Evolutionary conservation across 805 yeast genomes (phyloP).

Genomic region (Schwanniomyces vanrijiae): DNA sequence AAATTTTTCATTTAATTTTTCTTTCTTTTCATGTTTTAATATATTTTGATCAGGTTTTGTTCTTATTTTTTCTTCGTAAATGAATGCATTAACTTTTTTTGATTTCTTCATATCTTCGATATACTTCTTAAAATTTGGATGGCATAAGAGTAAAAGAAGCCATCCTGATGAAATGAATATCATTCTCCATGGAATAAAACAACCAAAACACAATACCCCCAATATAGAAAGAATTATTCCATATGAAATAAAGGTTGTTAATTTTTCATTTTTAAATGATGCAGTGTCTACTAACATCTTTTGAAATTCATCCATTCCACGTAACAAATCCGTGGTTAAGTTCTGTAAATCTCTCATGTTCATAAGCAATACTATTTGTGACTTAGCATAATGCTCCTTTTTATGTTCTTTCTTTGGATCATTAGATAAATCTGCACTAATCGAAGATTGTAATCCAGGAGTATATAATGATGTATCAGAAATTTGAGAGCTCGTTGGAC

Average conservation of each 20-base stretch:
- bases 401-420: constrained; percentile 4
- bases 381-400: constrained; percentile 22
- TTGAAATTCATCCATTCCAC: constrained; percentile 51
- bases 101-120: constrained; percentile 16
- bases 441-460: not conserved
- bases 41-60: constrained; percentile 2
- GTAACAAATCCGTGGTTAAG: constrained; percentile 54
- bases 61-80: constrained; percentile 4
- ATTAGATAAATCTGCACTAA: not conserved
- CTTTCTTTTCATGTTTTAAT: constrained; percentile 5
- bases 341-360: constrained; percentile 77
- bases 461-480: constrained; percentile 2
- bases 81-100: constrained; percentile 4
- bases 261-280: constrained; percentile 68
- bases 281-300: constrained; percentile 59
- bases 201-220: constrained; percentile 44
- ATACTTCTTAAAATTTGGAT: constrained; percentile 52
- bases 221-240: constrained; percentile 29
- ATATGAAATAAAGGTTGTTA: constrained; percentile 59
- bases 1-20: constrained; percentile 14
- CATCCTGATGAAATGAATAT: constrained; percentile 61
- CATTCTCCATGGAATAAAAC: constrained; percentile 63
- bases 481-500: constrained; percentile 3
- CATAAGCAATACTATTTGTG: constrained; percentile 46
- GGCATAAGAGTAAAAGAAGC: constrained; percentile 51